Conservation (phyloP, 495 filamentous ascomycete genomes). For the Cercophora newfieldiana region DNA sequence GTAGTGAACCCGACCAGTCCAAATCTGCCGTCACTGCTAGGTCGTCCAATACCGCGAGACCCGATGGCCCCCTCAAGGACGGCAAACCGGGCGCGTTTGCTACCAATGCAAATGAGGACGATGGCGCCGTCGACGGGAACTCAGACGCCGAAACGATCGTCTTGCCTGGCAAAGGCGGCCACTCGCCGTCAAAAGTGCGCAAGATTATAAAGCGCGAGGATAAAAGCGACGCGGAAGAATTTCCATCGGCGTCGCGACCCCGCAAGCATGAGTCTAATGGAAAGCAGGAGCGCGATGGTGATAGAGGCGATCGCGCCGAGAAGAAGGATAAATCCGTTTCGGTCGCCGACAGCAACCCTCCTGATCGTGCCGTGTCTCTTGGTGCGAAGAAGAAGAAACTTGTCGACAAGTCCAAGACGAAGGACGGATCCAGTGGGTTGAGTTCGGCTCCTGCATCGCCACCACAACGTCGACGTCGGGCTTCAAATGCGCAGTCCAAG, state of each 20-base stretch:
- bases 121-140: conserved; percentile 55
- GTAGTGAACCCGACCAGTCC: conserved; percentile 41
- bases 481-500: conserved; percentile 43
- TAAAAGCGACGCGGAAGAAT: conserved; percentile 54
- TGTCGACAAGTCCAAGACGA: conserved; percentile 43
- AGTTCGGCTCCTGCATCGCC: conserved; percentile 57
- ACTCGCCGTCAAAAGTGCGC: conserved; percentile 66
- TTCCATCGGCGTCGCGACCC: conserved; percentile 31
- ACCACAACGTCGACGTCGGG: conserved; percentile 41
- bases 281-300: conserved; percentile 26
- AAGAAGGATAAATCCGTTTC: conserved; percentile 28
- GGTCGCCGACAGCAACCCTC: conserved; percentile 19
- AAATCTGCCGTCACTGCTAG: conserved; percentile 41
- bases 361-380: conserved; percentile 25
- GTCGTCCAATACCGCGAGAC: conserved; percentile 27
- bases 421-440: conserved; percentile 52
- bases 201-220: conserved; percentile 73
- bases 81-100: conserved; percentile 23
- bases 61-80: conserved; percentile 29
- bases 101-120: conserved; percentile 38
- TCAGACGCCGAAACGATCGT: conserved; percentile 84
- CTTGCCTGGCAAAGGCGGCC: conserved; percentile 68
- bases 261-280: conserved; percentile 38
- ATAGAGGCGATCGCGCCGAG: conserved; percentile 35
- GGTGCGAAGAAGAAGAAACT: conserved; percentile 52